A percentile compares a stretch with the other conserved stretches of the same genome.
phyloP scores from a whole-genome alignment of 2,329 filamentous ascomycete genomes.

The Aspergillus ustus region DNA sequence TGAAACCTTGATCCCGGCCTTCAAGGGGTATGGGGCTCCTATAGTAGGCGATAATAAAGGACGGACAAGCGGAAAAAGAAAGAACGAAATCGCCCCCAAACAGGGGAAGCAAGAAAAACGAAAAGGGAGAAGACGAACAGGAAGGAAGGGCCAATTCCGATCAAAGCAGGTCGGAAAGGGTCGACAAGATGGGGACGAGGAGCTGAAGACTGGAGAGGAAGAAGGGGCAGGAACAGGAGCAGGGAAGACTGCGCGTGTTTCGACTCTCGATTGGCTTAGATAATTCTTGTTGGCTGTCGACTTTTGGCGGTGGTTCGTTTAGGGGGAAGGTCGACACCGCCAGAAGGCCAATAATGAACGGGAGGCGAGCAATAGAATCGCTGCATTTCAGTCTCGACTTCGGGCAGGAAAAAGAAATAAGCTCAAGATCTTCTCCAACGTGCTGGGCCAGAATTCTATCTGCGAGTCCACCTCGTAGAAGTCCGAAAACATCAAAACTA shows the following conservation, averaged over 20 bases:
- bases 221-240: conserved; percentile 12
- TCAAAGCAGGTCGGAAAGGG: conserved; percentile 5
- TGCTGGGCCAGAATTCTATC: not conserved
- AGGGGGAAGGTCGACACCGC: conserved; percentile 5
- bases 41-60: conserved; percentile 24
- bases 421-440: not conserved
- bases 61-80: conserved; percentile 21
- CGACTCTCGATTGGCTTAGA: conserved; percentile 28
- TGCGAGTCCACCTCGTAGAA: not conserved
- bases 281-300: conserved; percentile 23
- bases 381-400: not conserved
- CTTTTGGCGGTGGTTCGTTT: conserved; percentile 5
- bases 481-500: too few relatives aligned
- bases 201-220: conserved; percentile 19
- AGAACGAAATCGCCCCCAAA: conserved; percentile 16
- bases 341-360: conserved; percentile 1
- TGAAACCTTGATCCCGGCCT: conserved; percentile 19
- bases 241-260: conserved; percentile 30
- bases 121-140: conserved; percentile 18
- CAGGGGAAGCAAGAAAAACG: conserved; percentile 17
- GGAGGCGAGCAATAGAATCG: not conserved
- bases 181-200: conserved; percentile 5
- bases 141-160: conserved; percentile 13
- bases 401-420: not conserved
- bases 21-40: conserved; percentile 25